A percentile compares a stretch with the other conserved stretches of the same genome.
phyloP scores from a whole-genome alignment of 75 land plant species.

The Sequoia sempervirens region DNA sequence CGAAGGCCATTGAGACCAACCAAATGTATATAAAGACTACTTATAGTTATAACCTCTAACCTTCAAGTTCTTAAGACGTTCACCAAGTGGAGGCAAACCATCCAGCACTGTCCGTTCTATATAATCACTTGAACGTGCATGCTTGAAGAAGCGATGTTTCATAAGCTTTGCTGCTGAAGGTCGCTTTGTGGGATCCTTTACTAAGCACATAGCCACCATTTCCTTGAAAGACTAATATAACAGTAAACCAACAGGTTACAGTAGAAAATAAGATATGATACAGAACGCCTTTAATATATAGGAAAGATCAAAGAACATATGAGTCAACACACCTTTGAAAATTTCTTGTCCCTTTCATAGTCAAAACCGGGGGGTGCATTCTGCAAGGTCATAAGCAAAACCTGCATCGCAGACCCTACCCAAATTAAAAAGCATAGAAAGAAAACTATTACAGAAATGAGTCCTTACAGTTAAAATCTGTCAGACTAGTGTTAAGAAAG shows the following conservation, averaged over 20 bases:
- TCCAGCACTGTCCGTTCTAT: slow-evolving; percentile 69
- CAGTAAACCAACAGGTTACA: background rate
- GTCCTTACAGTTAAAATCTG: background rate
- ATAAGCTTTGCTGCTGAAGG: slow-evolving; percentile 85
- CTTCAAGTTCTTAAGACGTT: slow-evolving; percentile 71
- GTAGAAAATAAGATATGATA: background rate
- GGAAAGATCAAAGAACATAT: slow-evolving; percentile 1
- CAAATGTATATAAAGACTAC: background rate
- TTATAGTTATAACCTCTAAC: slow-evolving; percentile 18
- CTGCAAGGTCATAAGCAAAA: slow-evolving; percentile 94
- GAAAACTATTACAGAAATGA: background rate
- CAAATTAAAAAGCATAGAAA: background rate
- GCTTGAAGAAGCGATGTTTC: slow-evolving; percentile 91
- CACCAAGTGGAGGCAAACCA: slow-evolving; percentile 84
- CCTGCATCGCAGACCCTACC: slow-evolving; percentile 37
- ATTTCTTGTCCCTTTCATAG: slow-evolving; percentile 80
- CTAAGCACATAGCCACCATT: slow-evolving; percentile 95
- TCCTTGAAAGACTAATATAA: slow-evolving; percentile 82
- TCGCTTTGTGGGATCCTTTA: slow-evolving; percentile 88
- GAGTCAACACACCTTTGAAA: slow-evolving; percentile 67
- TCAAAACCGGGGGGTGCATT: slow-evolving; percentile 98
- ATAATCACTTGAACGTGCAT: slow-evolving; percentile 77
- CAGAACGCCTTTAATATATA: background rate
- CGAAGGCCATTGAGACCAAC: background rate
- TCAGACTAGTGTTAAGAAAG: background rate